These are phyloP conservation scores for Diutina siamensis DNA, from an alignment of 1,139 yeast genomes.

Conservation along the genomic window DNA sequence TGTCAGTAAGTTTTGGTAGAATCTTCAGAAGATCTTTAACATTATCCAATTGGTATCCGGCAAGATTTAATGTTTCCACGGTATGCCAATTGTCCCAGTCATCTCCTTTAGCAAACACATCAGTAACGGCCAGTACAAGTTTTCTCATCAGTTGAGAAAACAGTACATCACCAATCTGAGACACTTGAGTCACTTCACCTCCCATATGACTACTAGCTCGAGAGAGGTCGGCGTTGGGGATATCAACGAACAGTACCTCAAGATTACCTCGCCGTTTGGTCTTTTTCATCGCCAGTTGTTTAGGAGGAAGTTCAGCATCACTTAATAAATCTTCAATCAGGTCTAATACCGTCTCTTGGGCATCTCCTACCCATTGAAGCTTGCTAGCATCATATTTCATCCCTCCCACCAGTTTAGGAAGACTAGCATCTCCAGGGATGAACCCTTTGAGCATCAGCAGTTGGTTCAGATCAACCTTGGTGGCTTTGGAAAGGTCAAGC, in stretches of 20 bases:
- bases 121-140: not conserved
- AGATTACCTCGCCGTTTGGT: not conserved
- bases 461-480: not conserved
- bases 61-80: not conserved
- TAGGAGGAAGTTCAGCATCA: not conserved
- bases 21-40: not conserved
- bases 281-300: slow-evolving; percentile 5
- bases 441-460: not conserved
- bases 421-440: not conserved
- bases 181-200: not conserved
- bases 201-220: not conserved
- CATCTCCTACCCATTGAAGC: not conserved
- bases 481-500: not conserved
- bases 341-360: not conserved
- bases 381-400: not conserved
- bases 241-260: slow-evolving; percentile 2
- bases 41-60: not conserved
- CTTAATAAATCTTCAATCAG: not conserved
- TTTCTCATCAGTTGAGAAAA: not conserved
- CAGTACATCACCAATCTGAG: not conserved
- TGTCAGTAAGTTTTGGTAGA: not conserved
- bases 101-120: not conserved
- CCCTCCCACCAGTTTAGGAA: not conserved
- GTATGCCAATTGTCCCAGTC: not conserved
- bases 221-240: not conserved